Evolutionary conservation across 371 early-diverging fungal species (phyloP).

Genomic region (Cokeromyces recurvatus): DNA sequence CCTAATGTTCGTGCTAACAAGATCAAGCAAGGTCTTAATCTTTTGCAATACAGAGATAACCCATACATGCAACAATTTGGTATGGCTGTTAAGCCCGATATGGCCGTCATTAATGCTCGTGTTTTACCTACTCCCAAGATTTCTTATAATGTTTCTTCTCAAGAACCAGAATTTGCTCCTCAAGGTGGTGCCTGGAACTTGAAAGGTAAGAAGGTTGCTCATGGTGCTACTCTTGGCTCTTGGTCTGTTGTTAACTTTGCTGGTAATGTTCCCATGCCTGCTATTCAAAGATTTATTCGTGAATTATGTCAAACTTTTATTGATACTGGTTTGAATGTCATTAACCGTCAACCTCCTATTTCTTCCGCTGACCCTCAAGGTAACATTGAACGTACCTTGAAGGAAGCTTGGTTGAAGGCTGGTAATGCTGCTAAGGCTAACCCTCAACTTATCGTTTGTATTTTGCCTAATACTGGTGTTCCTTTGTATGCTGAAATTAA

Average conservation of each 20-base stretch:
- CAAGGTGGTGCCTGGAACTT: conserved; percentile 90
- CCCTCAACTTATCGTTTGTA: conserved; percentile 78
- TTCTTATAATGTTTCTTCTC: conserved; percentile 54
- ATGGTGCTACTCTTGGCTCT: conserved; percentile 72
- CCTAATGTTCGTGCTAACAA: conserved; percentile 70
- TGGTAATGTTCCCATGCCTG: conserved; percentile 26
- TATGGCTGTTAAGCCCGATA: conserved; percentile 63
- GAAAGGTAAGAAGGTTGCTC: conserved; percentile 75
- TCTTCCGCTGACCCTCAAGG: conserved; percentile 61
- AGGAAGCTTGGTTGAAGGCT: conserved; percentile 67
- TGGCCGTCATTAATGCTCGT: conserved; percentile 59
- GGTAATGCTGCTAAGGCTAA: conserved; percentile 67
- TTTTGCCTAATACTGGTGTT: conserved; percentile 83
- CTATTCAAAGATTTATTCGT: conserved; percentile 53
- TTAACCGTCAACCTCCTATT: conserved; percentile 60
- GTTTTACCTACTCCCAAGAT: conserved; percentile 77
- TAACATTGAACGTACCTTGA: conserved; percentile 63
- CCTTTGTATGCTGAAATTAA: conserved; percentile 94
- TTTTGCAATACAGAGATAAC: conserved; percentile 52
- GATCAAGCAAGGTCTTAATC: conserved; percentile 50
- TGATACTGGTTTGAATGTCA: conserved; percentile 63
- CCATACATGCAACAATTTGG: conserved; percentile 66
- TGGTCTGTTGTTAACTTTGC: conserved; percentile 79
- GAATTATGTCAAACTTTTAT: conserved; percentile 51
- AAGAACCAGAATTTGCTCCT: conserved; percentile 68